These are phyloP conservation scores for Strobilomyces dryophilus DNA, from an alignment of 768 basidiomycete genomes.

Conservation along the genomic window DNA sequence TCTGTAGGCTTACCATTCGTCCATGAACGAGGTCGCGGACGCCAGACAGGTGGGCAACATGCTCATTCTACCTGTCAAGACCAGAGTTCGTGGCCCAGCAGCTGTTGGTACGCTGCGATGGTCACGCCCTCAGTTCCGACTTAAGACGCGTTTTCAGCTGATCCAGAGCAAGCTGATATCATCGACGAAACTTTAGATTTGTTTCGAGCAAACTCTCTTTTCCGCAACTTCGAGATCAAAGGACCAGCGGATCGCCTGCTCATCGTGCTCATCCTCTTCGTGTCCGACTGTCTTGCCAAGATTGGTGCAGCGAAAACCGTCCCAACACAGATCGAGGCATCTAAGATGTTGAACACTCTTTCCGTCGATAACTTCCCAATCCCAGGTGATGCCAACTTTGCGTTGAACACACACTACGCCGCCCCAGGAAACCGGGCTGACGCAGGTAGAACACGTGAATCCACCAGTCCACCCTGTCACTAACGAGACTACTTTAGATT, in stretches of 20 bases:
- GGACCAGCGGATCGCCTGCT: slow-evolving; percentile 93
- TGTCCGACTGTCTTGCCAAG: slow-evolving; percentile 95
- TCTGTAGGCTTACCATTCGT: slow-evolving; percentile 89
- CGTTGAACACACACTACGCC: slow-evolving; percentile 89
- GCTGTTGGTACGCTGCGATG: slow-evolving; percentile 53
- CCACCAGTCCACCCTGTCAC: not conserved
- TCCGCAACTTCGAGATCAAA: slow-evolving; percentile 99
- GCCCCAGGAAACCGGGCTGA: slow-evolving; percentile 72
- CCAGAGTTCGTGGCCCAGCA: slow-evolving; percentile 89
- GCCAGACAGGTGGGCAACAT: slow-evolving; percentile 86
- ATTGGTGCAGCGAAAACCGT: slow-evolving; percentile 68
- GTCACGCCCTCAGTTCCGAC: slow-evolving; percentile 6
- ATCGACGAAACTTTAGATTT: slow-evolving; percentile 95
- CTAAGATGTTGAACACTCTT: slow-evolving; percentile 84
- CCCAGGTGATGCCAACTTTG: slow-evolving; percentile 94
- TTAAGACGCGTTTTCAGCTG: slow-evolving; percentile 47
- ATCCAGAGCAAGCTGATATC: slow-evolving; percentile 78
- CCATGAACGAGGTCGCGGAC: slow-evolving; percentile 83
- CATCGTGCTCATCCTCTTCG: slow-evolving; percentile 95
- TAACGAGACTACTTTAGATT: slow-evolving; percentile 49
- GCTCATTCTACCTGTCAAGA: slow-evolving; percentile 85
- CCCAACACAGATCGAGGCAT: slow-evolving; percentile 78
- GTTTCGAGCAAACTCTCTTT: slow-evolving; percentile 98
- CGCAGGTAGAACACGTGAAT: slow-evolving; percentile 54
- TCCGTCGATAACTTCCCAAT: slow-evolving; percentile 92